Base-by-base conservation (phyloP, 2,329 filamentous ascomycete species). In the Torrubiella hemipterigena region DNA sequence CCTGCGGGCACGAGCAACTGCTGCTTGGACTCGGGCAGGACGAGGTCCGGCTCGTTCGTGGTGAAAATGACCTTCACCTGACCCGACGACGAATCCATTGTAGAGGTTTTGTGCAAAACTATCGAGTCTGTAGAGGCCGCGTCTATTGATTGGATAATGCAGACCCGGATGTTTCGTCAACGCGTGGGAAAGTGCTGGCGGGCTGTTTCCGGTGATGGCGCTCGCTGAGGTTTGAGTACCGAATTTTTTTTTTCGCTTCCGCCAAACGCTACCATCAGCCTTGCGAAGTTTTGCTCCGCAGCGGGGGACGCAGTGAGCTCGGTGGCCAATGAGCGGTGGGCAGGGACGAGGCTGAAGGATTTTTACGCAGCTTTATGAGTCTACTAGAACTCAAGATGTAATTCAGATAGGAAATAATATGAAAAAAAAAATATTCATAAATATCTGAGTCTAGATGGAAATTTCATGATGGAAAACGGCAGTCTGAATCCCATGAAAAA, bases 51-150 rank as follows among this genome's bases (percentile, higher is more conserved):
- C 39, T 76, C 69, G 34, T 64, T 67, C 27, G 76, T 81, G 36
- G 69, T 76, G 57, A 81, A 80, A 54, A 75, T 63, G 38, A 81
- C 74, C 55, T 75, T 76, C 39, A 81, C 65, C 54, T 78, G 75
- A 31, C 63, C 55, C 41, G 53, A 49, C 29, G 54, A 49, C 42
- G 57, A 45, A 40, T 54, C 54, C 58, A 62, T 61, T 23, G 35
- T 45, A 36, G 36, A 29, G 27, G 21, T 28, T 30, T 20, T 13
- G 32, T 21, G 17, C 18, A 25, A 24, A 4, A 7, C n/a, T n/a
- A n/a, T n/a, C n/a, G n/a, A n/a, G n/a, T n/a, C n/a, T n/a, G n/a
- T n/a, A n/a, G 16, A 26, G 21, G n/a, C n/a, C n/a, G 20, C 27
- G 12, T 15, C 18, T 17, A 26, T 12, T 30, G 14, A 27, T n/a